Conservation (phyloP, 306 rosid species). For the Dryas drummondii region DNA sequence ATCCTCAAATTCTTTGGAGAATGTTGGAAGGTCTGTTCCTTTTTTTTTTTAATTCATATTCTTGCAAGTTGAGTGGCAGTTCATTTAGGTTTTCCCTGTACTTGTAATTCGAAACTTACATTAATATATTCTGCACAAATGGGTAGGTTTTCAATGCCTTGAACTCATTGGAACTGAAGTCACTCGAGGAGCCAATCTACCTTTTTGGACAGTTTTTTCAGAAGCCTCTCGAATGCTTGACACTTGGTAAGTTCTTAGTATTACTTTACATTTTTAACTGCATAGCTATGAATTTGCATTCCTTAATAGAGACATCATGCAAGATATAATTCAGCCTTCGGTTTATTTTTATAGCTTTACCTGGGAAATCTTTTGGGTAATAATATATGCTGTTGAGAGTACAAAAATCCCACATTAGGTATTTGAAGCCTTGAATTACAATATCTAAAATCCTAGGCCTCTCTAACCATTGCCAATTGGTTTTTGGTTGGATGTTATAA, state of each 20-base stretch:
- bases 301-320: constrained; percentile 6
- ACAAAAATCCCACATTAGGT: too few species aligned
- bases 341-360: constrained; percentile 12
- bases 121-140: constrained; percentile 25
- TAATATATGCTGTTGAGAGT: not conserved
- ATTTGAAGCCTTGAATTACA: too few species aligned
- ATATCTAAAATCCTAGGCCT: too few species aligned
- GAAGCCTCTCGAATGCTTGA: constrained; percentile 87
- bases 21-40: constrained; percentile 91
- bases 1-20: constrained; percentile 76
- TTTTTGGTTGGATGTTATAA: too few species aligned
- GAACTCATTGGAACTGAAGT: constrained; percentile 92
- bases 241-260: constrained; percentile 60
- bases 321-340: not conserved
- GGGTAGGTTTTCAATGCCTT: constrained; percentile 81
- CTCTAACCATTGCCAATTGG: too few species aligned
- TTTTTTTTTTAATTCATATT: constrained; percentile 17
- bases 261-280: constrained; percentile 4
- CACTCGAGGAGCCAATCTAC: constrained; percentile 95
- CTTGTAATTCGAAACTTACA: constrained; percentile 27
- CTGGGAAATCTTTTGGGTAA: constrained; percentile 9
- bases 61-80: constrained; percentile 39
- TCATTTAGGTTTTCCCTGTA: constrained; percentile 39
- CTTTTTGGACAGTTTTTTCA: constrained; percentile 91
- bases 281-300: not conserved